Conservation (phyloP, 257 asterid species). For the Knoxia roxburghii region DNA sequence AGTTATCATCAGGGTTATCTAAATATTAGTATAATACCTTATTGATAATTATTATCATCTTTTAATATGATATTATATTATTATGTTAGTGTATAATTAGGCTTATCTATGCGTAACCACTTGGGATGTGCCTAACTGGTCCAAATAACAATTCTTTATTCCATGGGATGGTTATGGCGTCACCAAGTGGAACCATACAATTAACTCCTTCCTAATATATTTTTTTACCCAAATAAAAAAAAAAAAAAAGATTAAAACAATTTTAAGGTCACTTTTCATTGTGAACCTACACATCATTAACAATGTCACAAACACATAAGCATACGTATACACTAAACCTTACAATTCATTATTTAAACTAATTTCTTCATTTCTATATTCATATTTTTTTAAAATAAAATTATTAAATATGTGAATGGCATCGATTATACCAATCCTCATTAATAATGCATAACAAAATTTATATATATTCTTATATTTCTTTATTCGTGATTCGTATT, state of each 20-base stretch:
- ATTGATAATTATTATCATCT: too few relatives aligned
- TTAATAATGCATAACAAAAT: too few relatives aligned
- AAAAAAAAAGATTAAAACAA: background rate
- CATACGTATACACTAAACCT: conserved; percentile 27
- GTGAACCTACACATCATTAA: background rate
- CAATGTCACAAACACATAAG: conserved; percentile 18
- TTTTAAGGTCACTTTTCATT: background rate
- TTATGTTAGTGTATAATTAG: background rate
- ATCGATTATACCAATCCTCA: too few relatives aligned
- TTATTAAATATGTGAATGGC: too few relatives aligned
- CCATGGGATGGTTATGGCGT: conserved; percentile 5
- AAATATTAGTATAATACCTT: too few relatives aligned
- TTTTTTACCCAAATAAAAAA: conserved; percentile 9
- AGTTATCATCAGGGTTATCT: too few relatives aligned
- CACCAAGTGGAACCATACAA: conserved; percentile 9
- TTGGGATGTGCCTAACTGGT: conserved; percentile 23
- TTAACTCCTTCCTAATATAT: background rate
- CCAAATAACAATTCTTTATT: background rate
- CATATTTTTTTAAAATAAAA: too few relatives aligned
- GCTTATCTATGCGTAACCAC: conserved; percentile 5
- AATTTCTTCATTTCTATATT: background rate
- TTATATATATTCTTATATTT: too few relatives aligned
- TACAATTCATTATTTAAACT: background rate
- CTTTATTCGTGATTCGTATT: too few relatives aligned
- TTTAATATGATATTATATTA: too few relatives aligned